Evolutionary conservation across 148 eudicot genomes (phyloP).

Genomic region (Tetragonia tetragonoides): DNA sequence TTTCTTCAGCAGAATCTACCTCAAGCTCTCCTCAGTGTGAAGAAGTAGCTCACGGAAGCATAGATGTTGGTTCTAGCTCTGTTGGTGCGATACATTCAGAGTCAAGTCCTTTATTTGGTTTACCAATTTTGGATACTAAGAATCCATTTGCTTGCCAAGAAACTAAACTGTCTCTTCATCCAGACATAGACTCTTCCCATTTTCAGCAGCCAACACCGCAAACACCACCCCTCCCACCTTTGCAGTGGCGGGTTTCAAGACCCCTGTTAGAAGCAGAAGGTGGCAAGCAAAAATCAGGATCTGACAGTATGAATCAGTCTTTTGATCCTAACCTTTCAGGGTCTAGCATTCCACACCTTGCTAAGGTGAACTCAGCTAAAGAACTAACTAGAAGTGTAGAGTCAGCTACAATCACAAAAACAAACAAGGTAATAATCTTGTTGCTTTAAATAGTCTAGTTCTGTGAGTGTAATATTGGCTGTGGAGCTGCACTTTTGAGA

Average conservation of each 20-base stretch:
- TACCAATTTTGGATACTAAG: slow-evolving; percentile 48
- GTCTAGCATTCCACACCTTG: slow-evolving; percentile 36
- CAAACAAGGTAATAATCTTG: slow-evolving; percentile 41
- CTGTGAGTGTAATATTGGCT: neutral
- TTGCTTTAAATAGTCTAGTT: neutral
- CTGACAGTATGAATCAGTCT: slow-evolving; percentile 29
- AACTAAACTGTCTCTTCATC: slow-evolving; percentile 25
- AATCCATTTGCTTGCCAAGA: slow-evolving; percentile 45
- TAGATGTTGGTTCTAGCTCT: slow-evolving; percentile 22
- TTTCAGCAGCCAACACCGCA: slow-evolving; percentile 39
- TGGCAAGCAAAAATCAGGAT: slow-evolving; percentile 22
- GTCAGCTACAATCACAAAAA: slow-evolving; percentile 22
- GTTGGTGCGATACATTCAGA: slow-evolving; percentile 25
- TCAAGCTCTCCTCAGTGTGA: slow-evolving; percentile 50
- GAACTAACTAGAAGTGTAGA: slow-evolving; percentile 31
- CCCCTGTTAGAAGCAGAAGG: slow-evolving; percentile 34
- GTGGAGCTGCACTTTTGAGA: neutral
- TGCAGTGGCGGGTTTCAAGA: slow-evolving; percentile 63
- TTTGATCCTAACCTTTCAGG: slow-evolving; percentile 32
- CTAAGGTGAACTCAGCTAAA: slow-evolving; percentile 35
- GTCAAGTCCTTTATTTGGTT: slow-evolving; percentile 35
- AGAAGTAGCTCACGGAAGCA: slow-evolving; percentile 23
- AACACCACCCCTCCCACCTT: slow-evolving; percentile 92
- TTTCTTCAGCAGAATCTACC: slow-evolving; percentile 56
- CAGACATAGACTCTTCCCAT: slow-evolving; percentile 32